Evolutionary conservation across 768 basidiomycete species (phyloP).

Genomic region (Cystofilobasidium bisporidii): DNA sequence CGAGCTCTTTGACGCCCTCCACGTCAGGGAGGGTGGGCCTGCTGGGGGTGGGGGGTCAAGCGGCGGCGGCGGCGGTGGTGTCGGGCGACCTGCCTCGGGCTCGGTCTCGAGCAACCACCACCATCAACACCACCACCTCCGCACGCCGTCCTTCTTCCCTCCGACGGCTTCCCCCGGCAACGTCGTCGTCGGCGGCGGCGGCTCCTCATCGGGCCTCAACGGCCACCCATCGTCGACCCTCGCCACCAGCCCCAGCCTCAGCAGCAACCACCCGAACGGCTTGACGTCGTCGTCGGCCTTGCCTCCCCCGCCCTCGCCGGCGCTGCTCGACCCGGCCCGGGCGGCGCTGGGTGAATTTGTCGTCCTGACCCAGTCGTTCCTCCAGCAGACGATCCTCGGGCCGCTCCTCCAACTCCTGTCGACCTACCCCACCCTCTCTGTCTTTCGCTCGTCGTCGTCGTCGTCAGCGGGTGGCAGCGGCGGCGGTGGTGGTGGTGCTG

Average conservation of each 20-base stretch:
- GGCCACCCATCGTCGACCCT: background rate
- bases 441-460: slow-evolving; percentile 49
- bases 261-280: too few relatives aligned
- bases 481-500: too few relatives aligned
- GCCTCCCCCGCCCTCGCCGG: slow-evolving; percentile 20
- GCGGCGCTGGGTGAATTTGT: slow-evolving; percentile 57
- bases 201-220: background rate
- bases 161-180: too few relatives aligned
- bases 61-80: too few relatives aligned
- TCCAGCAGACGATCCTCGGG: slow-evolving; percentile 73
- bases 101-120: background rate
- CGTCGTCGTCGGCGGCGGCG: too few relatives aligned
- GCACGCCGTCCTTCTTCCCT: slow-evolving; percentile 29
- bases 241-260: background rate
- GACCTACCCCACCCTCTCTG: slow-evolving; percentile 56
- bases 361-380: slow-evolving; percentile 59
- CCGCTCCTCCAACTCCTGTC: slow-evolving; percentile 67
- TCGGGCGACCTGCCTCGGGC: background rate
- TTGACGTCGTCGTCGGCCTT: slow-evolving; percentile 2
- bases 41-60: slow-evolving; percentile 10
- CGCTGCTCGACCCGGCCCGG: slow-evolving; percentile 50
- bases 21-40: slow-evolving; percentile 21
- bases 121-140: too few relatives aligned
- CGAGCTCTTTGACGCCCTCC: slow-evolving; percentile 47
- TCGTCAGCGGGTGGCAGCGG: slow-evolving; percentile 28